phyloP scores from a whole-genome alignment of 1,139 yeast species.

The Tardiomyces blankii region DNA sequence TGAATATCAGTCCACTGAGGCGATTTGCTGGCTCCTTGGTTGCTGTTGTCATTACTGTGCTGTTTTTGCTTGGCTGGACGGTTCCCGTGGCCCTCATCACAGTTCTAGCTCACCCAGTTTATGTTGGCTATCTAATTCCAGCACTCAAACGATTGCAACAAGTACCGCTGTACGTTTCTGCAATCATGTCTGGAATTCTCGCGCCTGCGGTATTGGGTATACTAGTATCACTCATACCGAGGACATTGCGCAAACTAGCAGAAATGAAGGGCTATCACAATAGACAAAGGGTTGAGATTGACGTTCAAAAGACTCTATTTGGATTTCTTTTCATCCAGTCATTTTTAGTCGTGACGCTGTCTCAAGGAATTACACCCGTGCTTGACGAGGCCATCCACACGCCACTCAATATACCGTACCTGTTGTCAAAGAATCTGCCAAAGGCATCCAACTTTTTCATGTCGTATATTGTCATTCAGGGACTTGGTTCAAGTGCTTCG shows the following conservation, averaged over 20 bases:
- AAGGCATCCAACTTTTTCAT: constrained; percentile 79
- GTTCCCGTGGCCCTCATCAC: constrained; percentile 82
- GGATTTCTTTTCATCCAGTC: constrained; percentile 70
- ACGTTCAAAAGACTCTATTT: constrained; percentile 67
- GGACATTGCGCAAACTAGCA: constrained; percentile 57
- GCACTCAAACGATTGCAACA: constrained; percentile 53
- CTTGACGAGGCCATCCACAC: constrained; percentile 38
- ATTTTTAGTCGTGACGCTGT: constrained; percentile 73
- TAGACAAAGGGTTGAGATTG: constrained; percentile 51
- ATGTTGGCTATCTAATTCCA: constrained; percentile 46
- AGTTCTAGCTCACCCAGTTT: constrained; percentile 61
- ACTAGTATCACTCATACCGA: constrained; percentile 64
- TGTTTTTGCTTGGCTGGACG: constrained; percentile 66
- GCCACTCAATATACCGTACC: constrained; percentile 15
- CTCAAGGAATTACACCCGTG: constrained; percentile 66
- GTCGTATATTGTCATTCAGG: constrained; percentile 52
- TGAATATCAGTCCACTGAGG: constrained; percentile 8
- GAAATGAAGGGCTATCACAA: constrained; percentile 57
- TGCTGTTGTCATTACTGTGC: constrained; percentile 8
- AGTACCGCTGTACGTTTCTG: constrained; percentile 47
- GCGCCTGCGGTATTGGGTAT: constrained; percentile 59
- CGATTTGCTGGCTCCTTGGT: constrained; percentile 1
- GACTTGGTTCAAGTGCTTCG: constrained; percentile 29
- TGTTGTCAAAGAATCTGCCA: constrained; percentile 65
- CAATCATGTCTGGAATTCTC: constrained; percentile 62